Conservation (phyloP, 352 stramenopile genomes). For the Phytophthora nicotianae region DNA sequence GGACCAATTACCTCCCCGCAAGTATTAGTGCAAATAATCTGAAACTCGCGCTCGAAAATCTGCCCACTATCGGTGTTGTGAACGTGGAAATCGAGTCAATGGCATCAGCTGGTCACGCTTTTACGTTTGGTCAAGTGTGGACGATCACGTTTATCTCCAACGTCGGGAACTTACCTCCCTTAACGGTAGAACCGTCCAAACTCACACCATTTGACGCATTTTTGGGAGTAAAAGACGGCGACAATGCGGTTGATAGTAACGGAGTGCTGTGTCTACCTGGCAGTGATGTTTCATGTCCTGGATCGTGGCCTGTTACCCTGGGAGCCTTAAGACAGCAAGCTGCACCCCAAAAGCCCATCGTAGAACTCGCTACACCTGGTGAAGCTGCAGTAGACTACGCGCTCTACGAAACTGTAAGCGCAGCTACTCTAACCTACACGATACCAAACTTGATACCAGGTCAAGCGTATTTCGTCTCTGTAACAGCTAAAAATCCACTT, state of each 20-base stretch:
- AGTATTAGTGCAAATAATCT: conserved; percentile 43
- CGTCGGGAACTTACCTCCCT: conserved; percentile 57
- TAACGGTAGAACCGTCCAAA: conserved; percentile 70
- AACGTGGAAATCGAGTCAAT: conserved; percentile 40
- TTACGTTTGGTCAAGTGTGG: conserved; percentile 59
- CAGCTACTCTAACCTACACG: conserved; percentile 66
- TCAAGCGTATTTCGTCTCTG: conserved; percentile 81
- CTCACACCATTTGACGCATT: conserved; percentile 54
- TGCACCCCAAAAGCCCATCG: conserved; percentile 14
- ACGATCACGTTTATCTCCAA: conserved; percentile 81
- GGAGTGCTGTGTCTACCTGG: conserved; percentile 53
- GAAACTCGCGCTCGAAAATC: conserved; percentile 61
- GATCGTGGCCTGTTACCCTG: conserved; percentile 45
- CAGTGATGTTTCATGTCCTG: conserved; percentile 41
- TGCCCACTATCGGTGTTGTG: conserved; percentile 72
- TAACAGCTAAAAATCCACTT: conserved; percentile 89
- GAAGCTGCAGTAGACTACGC: conserved; percentile 68
- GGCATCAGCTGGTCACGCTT: conserved; percentile 19
- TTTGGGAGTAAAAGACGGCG: conserved; percentile 71
- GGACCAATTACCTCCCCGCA: conserved; percentile 68
- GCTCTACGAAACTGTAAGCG: conserved; percentile 73
- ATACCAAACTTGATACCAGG: conserved; percentile 77
- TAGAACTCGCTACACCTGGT: conserved; percentile 33
- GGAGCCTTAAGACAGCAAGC: conserved; percentile 16
- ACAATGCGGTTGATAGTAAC: conserved; percentile 64